phyloP scores from a whole-genome alignment of 495 filamentous ascomycete species.

The Platismatia glauca region DNA sequence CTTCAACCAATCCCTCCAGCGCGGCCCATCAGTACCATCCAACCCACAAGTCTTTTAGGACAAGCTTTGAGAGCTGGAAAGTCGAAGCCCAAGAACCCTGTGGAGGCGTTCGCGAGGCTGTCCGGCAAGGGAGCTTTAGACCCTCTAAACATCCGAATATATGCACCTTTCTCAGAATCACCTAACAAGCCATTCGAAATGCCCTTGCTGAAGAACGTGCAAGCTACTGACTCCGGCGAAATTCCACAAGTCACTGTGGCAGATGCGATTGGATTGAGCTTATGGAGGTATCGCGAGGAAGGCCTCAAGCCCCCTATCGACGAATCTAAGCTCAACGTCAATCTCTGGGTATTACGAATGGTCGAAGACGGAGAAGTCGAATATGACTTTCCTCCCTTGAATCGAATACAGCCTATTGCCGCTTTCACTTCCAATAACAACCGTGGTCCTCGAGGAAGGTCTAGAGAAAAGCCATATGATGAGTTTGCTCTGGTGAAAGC shows the following conservation, averaged over 20 bases:
- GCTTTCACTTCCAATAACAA: slow-evolving; percentile 92
- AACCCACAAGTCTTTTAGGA: slow-evolving; percentile 67
- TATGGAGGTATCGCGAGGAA: slow-evolving; percentile 84
- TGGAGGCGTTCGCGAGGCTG: slow-evolving; percentile 77
- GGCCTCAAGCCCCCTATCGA: slow-evolving; percentile 62
- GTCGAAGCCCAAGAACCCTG: slow-evolving; percentile 68
- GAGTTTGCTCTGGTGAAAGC: slow-evolving; percentile 89
- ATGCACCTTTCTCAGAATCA: slow-evolving; percentile 69
- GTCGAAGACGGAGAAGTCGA: slow-evolving; percentile 94
- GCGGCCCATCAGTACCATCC: slow-evolving; percentile 76
- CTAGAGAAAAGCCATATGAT: slow-evolving; percentile 78
- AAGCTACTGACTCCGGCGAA: slow-evolving; percentile 53
- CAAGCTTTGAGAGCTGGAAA: slow-evolving; percentile 68
- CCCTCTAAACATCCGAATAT: slow-evolving; percentile 77
- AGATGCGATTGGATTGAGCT: slow-evolving; percentile 79
- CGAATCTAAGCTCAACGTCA: slow-evolving; percentile 66
- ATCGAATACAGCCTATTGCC: slow-evolving; percentile 65
- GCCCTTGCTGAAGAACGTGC: slow-evolving; percentile 64
- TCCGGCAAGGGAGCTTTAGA: slow-evolving; percentile 78
- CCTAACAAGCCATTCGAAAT: slow-evolving; percentile 67
- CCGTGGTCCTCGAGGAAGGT: slow-evolving; percentile 54
- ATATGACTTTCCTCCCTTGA: slow-evolving; percentile 84
- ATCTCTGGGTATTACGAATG: slow-evolving; percentile 88
- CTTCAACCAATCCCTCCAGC: slow-evolving; percentile 78
- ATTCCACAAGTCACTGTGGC: slow-evolving; percentile 66